Percentiles rank a stretch among this genome's conserved stretches.
Conservation (phyloP, 129 eudicot genomes). For the Flaveria brownii region DNA sequence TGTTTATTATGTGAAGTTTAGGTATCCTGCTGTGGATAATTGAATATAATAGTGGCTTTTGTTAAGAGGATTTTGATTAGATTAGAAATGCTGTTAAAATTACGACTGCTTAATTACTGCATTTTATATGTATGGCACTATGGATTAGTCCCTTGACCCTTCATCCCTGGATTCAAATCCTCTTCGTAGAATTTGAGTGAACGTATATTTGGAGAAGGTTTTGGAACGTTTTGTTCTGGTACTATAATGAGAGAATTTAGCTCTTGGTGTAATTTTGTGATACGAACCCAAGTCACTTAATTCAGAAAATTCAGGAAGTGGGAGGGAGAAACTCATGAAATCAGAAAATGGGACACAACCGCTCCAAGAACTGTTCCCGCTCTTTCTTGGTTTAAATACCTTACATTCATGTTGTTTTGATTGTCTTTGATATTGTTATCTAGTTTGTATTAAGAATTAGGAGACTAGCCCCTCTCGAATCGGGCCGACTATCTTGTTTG, state of each 20-base stretch:
- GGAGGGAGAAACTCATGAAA: too few species aligned
- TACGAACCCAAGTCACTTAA: too few species aligned
- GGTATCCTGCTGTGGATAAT: conserved; percentile 9
- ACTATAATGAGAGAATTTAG: conserved; percentile 1
- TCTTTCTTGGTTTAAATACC: too few species aligned
- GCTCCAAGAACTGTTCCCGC: too few species aligned
- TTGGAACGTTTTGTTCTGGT: conserved; percentile 7
- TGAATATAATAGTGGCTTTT: not conserved
- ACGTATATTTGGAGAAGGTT: conserved; percentile 5
- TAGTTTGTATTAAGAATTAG: too few species aligned
- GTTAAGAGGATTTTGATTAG: not conserved
- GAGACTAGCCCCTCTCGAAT: too few species aligned
- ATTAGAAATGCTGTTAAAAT: not conserved
- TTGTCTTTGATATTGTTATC: too few species aligned
- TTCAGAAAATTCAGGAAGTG: too few species aligned
- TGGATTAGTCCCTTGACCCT: not conserved
- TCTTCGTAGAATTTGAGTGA: not conserved
- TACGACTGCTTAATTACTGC: not conserved
- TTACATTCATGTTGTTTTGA: too few species aligned
- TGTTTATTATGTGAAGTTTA: conserved; percentile 7
- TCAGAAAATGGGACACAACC: too few species aligned
- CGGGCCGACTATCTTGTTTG: too few species aligned
- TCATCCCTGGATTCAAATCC: not conserved
- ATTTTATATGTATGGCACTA: not conserved
- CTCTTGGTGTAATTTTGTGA: conserved; percentile 6